Conservation (phyloP, 306 rosid species). For the Crotalaria pallida region DNA sequence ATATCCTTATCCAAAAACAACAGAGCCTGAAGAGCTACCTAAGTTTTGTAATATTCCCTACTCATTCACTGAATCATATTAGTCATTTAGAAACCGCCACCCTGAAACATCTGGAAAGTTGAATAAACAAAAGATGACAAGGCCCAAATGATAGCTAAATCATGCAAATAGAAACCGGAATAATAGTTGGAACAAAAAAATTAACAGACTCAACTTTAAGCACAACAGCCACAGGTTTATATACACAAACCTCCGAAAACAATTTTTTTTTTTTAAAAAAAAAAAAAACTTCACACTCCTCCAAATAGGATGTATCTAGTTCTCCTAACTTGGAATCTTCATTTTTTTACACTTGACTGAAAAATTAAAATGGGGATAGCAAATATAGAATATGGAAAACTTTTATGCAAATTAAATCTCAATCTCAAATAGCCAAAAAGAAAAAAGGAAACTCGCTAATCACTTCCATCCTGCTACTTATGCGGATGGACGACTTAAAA, state of each 20-base stretch:
- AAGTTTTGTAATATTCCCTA: neutral
- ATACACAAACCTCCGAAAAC: constrained; percentile 29
- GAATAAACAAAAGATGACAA: neutral
- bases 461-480: constrained; percentile 22
- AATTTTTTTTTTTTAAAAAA: too few relatives aligned
- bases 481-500: constrained; percentile 6
- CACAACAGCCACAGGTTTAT: constrained; percentile 27
- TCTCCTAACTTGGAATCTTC: constrained; percentile 34
- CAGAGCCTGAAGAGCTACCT: too few relatives aligned
- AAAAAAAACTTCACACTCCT: constrained; percentile 28
- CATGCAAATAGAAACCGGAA: neutral
- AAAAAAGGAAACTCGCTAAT: constrained; percentile 6
- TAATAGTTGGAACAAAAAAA: neutral
- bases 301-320: constrained; percentile 28
- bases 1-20: too few relatives aligned
- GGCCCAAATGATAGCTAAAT: neutral
- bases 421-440: constrained; percentile 30
- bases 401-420: constrained; percentile 18
- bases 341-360: constrained; percentile 51
- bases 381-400: constrained; percentile 28
- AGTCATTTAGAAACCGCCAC: neutral
- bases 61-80: neutral
- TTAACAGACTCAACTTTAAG: constrained; percentile 5
- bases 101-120: neutral
- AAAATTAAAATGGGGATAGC: constrained; percentile 31